phyloP scores from a whole-genome alignment of 2,329 filamentous ascomycete genomes.

The Ophiostoma piceae region DNA sequence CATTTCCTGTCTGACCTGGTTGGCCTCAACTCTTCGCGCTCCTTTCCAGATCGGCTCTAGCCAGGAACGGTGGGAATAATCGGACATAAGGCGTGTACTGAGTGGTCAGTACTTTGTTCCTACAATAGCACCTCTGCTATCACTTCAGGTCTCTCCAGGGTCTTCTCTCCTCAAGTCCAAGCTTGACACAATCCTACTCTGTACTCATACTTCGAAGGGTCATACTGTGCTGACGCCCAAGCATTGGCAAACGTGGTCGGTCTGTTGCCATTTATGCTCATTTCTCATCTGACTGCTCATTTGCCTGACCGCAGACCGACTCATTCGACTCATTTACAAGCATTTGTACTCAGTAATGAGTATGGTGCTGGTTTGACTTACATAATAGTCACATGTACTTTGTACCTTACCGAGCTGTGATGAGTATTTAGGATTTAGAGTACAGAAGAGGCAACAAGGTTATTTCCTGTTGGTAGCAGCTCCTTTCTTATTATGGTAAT shows the following conservation, averaged over 20 bases:
- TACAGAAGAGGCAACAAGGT: neutral
- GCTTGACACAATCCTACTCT: neutral
- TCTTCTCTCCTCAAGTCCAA: neutral
- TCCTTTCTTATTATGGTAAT: neutral
- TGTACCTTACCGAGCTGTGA: neutral
- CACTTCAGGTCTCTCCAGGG: neutral
- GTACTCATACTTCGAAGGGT: neutral
- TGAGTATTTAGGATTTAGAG: neutral
- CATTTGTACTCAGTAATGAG: too few species aligned
- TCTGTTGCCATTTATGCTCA: neutral
- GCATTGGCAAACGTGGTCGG: neutral
- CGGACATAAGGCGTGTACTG: neutral
- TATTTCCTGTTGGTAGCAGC: neutral
- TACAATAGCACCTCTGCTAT: neutral
- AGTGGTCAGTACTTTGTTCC: too few species aligned
- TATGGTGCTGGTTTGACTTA: neutral
- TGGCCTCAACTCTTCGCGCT: neutral
- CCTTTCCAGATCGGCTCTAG: slow-evolving; percentile 7
- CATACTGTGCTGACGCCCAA: neutral
- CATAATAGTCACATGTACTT: neutral
- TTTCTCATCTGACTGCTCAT: neutral
- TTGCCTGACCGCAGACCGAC: neutral
- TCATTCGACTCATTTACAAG: too few species aligned
- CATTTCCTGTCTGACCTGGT: neutral
- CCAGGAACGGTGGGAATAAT: neutral